phyloP scores from a whole-genome alignment of 257 asterid species.

The Solanum paucissectum region DNA sequence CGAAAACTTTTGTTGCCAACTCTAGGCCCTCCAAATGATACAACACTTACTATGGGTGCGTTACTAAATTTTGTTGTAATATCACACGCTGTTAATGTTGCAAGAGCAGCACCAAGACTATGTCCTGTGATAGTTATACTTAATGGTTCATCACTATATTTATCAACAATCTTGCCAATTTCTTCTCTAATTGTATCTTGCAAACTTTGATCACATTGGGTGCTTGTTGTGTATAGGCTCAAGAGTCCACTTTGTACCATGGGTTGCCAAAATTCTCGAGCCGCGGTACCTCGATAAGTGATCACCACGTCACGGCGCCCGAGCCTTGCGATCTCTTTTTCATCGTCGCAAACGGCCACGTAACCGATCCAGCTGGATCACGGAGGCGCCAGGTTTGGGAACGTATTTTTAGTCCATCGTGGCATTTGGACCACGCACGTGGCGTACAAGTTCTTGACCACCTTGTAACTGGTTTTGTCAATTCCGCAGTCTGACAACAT shows the following conservation, averaged over 20 bases:
- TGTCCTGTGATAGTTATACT: conserved; percentile 92
- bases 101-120: conserved; percentile 89
- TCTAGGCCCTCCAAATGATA: conserved; percentile 93
- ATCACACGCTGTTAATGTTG: conserved; percentile 75
- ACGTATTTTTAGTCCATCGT: conserved; percentile 22
- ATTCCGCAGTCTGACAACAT: conserved; percentile 32
- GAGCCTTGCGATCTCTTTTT: conserved; percentile 37
- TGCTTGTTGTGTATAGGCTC: conserved; percentile 59
- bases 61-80: conserved; percentile 34
- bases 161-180: conserved; percentile 20
- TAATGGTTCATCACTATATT: conserved; percentile 47
- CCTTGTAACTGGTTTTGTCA: conserved; percentile 27
- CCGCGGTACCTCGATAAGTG: conserved; percentile 86
- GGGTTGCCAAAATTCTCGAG: conserved; percentile 61
- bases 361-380: conserved; percentile 79
- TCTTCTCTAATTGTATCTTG: conserved; percentile 35
- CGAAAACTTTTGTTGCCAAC: conserved; percentile 64
- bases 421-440: conserved; percentile 57
- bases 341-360: conserved; percentile 69
- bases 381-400: conserved; percentile 40
- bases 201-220: conserved; percentile 20
- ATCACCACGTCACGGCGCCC: conserved; percentile 81
- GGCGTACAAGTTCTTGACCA: conserved; percentile 46
- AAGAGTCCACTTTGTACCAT: conserved; percentile 79
- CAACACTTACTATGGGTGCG: conserved; percentile 71